phyloP scores from a whole-genome alignment of 768 basidiomycete genomes.

The Botryobasidium botryosum region DNA sequence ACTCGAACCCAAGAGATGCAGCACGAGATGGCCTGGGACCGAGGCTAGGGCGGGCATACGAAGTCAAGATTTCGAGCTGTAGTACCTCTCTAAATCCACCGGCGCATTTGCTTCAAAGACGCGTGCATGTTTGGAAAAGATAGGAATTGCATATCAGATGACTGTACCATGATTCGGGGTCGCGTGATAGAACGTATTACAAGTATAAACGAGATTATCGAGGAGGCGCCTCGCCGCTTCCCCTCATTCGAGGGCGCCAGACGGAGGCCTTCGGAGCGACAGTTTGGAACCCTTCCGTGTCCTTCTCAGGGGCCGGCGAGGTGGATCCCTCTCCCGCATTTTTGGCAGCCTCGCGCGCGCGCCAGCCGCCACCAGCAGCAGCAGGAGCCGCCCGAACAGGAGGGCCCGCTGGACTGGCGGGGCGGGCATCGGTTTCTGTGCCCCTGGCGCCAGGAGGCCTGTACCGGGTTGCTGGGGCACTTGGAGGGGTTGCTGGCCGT shows the following conservation, averaged over 20 bases:
- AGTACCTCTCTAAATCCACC: no score
- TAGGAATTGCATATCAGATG: not conserved
- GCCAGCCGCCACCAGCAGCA: no score
- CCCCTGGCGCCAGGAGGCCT: not conserved
- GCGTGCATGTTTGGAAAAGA: no score
- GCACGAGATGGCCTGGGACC: no score
- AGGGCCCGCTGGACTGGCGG: constrained; percentile 32
- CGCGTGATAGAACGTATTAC: no score
- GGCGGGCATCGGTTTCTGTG: not conserved
- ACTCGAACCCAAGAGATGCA: no score
- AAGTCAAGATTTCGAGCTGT: no score
- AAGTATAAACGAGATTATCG: constrained; percentile 1
- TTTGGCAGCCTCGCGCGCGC: no score
- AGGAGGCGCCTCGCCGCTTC: not conserved
- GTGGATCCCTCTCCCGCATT: constrained; percentile 18
- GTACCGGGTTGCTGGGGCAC: not conserved
- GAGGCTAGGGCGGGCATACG: no score
- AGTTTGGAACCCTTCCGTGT: constrained; percentile 59
- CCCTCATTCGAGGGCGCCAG: not conserved
- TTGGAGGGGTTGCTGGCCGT: not conserved
- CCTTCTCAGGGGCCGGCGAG: constrained; percentile 20
- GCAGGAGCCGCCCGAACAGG: constrained; percentile 35
- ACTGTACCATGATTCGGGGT: no score
- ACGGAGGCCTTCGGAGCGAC: constrained; percentile 20
- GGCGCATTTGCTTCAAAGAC: no score